Evolutionary conservation across 2,329 filamentous ascomycete genomes (phyloP).

Genomic region (Myriosclerotinia curreyana): DNA sequence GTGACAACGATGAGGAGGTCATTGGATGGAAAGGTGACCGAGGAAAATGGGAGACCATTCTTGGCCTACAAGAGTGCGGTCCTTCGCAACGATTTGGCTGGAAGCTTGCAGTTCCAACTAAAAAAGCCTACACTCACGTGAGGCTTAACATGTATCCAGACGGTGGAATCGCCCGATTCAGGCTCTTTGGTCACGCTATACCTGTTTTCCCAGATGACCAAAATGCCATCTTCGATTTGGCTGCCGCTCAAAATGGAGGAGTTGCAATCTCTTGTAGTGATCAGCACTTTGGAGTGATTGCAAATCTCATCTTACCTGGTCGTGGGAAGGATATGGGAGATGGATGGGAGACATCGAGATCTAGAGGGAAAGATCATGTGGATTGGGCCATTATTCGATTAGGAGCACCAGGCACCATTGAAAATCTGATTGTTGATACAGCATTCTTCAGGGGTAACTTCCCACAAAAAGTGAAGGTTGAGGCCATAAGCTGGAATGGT

Average conservation of each 20-base stretch:
- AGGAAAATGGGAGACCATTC: conserved; percentile 69
- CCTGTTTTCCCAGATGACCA: conserved; percentile 70
- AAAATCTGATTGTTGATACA: conserved; percentile 72
- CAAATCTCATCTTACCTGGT: conserved; percentile 75
- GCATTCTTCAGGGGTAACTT: conserved; percentile 83
- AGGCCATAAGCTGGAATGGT: conserved; percentile 56
- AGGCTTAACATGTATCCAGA: conserved; percentile 82
- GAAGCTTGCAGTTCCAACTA: conserved; percentile 57
- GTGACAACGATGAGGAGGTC: conserved; percentile 62
- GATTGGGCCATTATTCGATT: conserved; percentile 80
- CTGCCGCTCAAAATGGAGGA: conserved; percentile 74
- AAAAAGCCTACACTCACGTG: conserved; percentile 74
- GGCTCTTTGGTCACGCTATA: conserved; percentile 71
- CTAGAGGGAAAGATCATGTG: conserved; percentile 65
- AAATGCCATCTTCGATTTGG: conserved; percentile 68
- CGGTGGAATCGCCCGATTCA: conserved; percentile 77
- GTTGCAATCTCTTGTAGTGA: conserved; percentile 74
- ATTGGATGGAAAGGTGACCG: conserved; percentile 56
- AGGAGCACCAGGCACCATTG: conserved; percentile 62
- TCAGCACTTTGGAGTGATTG: conserved; percentile 79
- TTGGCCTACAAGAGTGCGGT: conserved; percentile 68
- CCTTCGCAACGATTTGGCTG: conserved; percentile 72
- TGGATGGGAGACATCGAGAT: conserved; percentile 81
- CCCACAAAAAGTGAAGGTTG: conserved; percentile 69
- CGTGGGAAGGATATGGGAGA: conserved; percentile 83